Evolutionary conservation across 495 filamentous ascomycete genomes (phyloP), one percentile per base, ranked within the genome.

Genomic region (Talaromyces trachyspermus): DNA sequence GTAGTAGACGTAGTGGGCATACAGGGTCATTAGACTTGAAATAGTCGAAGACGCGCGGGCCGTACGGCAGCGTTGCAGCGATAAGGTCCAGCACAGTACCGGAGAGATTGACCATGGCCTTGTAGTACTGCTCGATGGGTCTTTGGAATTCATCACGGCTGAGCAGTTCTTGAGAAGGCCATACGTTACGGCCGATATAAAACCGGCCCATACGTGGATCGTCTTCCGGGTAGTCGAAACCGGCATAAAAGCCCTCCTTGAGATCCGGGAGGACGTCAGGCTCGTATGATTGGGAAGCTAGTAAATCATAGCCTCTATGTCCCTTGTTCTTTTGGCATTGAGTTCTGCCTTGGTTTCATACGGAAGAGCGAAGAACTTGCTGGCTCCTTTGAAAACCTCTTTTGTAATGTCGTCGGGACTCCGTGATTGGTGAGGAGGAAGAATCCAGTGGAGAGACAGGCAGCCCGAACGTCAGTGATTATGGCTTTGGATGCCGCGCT

Each of bases 401-500:
- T 12, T 43, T 66, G 64, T 0, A 66, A 57, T 7, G 45, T 22
- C 2, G 33, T 33, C 10, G 52, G 39, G 11, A 66, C 43, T n/a
- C 55, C 54, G 43, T 68, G 64, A 38, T 55, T 56, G 15, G 37
- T 53, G 41, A 69, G 54, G 38, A 65, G 61, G 52, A 69, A 69
- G 51, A 69, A 68, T 14, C 66, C 66, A 1, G 54, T 62, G 0
- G 60, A 51, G n/a, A 46, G 25, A 46, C 64, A 65, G 37, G 63
- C 64, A 2, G 49, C 17, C 10, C 58, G 54, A 11, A 38, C 35
- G 35, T 15, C 10, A 15, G 35, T 12, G 12, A 42, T 4, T n/a
- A 42, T 42, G 39, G 23, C 6, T 19, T 24, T 12, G 4, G 22
- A n/a, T n/a, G n/a, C n/a, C n/a, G n/a, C n/a, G n/a, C n/a, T n/a